A percentile compares a stretch with the other conserved stretches of the same genome.
Conservation (phyloP, 345 rosid species). For the Aquilaria yunnanensis region DNA sequence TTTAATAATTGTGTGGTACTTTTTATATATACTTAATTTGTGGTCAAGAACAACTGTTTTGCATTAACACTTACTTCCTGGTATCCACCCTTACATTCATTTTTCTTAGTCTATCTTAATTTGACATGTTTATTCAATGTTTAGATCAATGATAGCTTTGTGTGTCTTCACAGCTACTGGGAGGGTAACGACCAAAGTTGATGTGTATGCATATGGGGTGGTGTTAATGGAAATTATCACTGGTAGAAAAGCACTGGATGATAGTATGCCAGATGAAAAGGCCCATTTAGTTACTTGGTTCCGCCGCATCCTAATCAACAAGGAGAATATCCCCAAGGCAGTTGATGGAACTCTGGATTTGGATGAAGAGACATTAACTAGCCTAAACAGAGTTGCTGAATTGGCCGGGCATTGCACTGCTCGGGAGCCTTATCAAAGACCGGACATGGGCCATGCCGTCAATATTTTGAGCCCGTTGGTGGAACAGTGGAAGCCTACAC, state of each 20-base stretch:
- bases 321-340: constrained; percentile 56
- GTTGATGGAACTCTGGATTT: constrained; percentile 50
- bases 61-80: no score
- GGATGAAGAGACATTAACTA: constrained; percentile 59
- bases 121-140: no score
- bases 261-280: constrained; percentile 56
- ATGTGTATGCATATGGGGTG: constrained; percentile 84
- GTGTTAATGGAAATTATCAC: constrained; percentile 87
- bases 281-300: constrained; percentile 86
- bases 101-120: no score
- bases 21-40: no score
- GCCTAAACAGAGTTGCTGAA: constrained; percentile 62
- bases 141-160: not conserved
- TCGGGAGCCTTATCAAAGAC: constrained; percentile 74
- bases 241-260: constrained; percentile 81
- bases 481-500: constrained; percentile 82
- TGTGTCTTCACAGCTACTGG: constrained; percentile 62
- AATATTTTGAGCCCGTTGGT: constrained; percentile 67
- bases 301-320: constrained; percentile 51
- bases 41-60: no score
- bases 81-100: no score
- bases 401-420: constrained; percentile 93
- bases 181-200: constrained; percentile 86
- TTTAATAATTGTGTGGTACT: no score
- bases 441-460: constrained; percentile 91